These are phyloP conservation scores for Sporisorium reilianum DNA, from an alignment of 1,284 basidiomycete genomes.

Conservation along the genomic window DNA sequence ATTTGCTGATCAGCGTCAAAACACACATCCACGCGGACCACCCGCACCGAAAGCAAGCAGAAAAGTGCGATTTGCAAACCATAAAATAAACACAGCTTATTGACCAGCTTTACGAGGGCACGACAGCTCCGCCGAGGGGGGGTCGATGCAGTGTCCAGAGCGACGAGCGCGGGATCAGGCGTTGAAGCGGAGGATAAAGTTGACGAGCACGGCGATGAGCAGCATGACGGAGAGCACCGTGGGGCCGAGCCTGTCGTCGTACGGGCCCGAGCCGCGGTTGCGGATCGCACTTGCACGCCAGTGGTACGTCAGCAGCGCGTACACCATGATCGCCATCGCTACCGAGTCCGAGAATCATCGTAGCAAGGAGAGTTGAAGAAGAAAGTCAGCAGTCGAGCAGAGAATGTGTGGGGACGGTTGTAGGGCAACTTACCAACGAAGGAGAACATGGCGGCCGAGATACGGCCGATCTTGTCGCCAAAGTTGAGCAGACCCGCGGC, in stretches of 20 bases:
- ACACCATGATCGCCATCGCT: constrained; percentile 97
- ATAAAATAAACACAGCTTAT: no score
- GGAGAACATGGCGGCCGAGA: constrained; percentile 92
- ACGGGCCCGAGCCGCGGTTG: constrained; percentile 89
- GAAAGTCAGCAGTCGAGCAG: neutral
- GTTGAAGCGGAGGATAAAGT: constrained; percentile 69
- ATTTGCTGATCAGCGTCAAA: no score
- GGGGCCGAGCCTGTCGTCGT: constrained; percentile 86
- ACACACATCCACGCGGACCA: no score
- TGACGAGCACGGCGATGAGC: constrained; percentile 68
- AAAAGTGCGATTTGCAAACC: no score
- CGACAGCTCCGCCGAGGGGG: no score
- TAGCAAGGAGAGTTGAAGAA: neutral
- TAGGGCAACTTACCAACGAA: constrained; percentile 78
- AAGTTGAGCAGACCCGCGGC: constrained; percentile 69
- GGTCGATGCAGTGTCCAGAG: neutral
- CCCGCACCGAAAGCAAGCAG: no score
- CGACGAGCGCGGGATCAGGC: constrained; percentile 7
- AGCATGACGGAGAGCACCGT: constrained; percentile 68
- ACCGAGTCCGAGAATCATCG: no score
- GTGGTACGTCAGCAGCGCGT: constrained; percentile 94
- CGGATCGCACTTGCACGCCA: constrained; percentile 95
- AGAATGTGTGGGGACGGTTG: neutral
- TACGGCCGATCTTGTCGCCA: constrained; percentile 78
- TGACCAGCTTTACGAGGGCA: no score